phyloP scores from a whole-genome alignment of 1,284 basidiomycete genomes.

The Ceratobasidium sp. region DNA sequence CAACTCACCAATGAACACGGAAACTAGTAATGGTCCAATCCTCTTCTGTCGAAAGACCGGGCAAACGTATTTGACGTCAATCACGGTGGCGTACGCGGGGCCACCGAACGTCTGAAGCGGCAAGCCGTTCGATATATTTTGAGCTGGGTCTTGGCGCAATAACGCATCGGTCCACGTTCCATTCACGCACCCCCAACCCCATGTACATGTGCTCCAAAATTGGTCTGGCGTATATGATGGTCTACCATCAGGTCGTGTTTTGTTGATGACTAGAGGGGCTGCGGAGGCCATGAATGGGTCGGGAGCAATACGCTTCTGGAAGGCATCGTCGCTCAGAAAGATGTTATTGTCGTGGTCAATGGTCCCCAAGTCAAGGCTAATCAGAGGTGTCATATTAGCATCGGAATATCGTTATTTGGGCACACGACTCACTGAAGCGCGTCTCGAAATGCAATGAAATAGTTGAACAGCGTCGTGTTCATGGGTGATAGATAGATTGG shows the following conservation, averaged over 20 bases:
- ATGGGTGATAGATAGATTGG: slow-evolving; percentile 24
- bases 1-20: slow-evolving; percentile 40
- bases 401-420: not conserved
- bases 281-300: slow-evolving; percentile 34
- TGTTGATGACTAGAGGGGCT: not conserved
- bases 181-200: slow-evolving; percentile 41
- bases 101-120: not conserved
- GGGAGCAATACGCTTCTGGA: slow-evolving; percentile 4
- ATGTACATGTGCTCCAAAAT: slow-evolving; percentile 38
- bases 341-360: slow-evolving; percentile 30
- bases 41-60: slow-evolving; percentile 28
- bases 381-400: not conserved
- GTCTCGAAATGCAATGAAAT: slow-evolving; percentile 33
- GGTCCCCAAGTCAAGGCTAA: slow-evolving; percentile 38
- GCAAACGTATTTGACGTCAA: slow-evolving; percentile 44
- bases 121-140: slow-evolving; percentile 32
- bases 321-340: slow-evolving; percentile 14
- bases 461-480: slow-evolving; percentile 43
- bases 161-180: slow-evolving; percentile 42
- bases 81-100: slow-evolving; percentile 18
- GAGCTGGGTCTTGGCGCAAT: not conserved
- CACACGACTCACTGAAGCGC: slow-evolving; percentile 18
- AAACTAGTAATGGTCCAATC: slow-evolving; percentile 23
- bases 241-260: not conserved
- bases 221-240: not conserved